These are phyloP conservation scores for Lolium rigidum DNA, from an alignment of 176 grass and related monocot genomes.

Conservation along the genomic window DNA sequence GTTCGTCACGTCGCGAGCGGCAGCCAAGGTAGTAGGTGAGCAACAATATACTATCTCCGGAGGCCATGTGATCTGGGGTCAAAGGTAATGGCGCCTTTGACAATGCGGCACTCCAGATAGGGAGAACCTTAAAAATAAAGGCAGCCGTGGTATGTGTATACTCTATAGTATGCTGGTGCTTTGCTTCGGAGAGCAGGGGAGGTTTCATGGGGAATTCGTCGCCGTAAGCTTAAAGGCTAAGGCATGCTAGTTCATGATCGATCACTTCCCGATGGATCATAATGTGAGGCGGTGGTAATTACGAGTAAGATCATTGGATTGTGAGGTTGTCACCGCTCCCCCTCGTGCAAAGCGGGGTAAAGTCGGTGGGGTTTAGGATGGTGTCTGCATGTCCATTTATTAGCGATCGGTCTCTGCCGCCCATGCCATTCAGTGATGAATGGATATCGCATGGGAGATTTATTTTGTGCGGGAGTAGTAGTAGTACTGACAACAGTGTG, in stretches of 20 bases:
- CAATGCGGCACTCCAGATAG: constrained; percentile 3
- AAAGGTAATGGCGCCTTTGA: constrained; percentile 40
- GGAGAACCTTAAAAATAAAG: not conserved
- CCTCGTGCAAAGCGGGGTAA: constrained; percentile 23
- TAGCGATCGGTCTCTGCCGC: not conserved
- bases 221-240: constrained; percentile 45
- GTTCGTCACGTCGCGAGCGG: constrained; percentile 11
- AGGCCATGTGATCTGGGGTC: constrained; percentile 40
- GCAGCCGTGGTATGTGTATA: not conserved
- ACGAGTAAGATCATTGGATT: constrained; percentile 5
- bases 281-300: constrained; percentile 5
- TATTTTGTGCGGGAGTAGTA: not conserved
- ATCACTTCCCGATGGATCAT: constrained; percentile 46
- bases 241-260: not conserved
- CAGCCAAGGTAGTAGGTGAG: constrained; percentile 26
- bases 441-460: not conserved
- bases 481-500: not conserved
- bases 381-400: not conserved
- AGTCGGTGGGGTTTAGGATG: not conserved
- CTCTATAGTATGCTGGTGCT: not conserved
- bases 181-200: not conserved
- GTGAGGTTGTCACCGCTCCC: not conserved
- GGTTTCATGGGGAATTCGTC: constrained; percentile 23
- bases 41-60: constrained; percentile 33
- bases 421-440: not conserved